Conservation (phyloP, 352 stramenopile species). For the Globisporangium yorkense region DNA sequence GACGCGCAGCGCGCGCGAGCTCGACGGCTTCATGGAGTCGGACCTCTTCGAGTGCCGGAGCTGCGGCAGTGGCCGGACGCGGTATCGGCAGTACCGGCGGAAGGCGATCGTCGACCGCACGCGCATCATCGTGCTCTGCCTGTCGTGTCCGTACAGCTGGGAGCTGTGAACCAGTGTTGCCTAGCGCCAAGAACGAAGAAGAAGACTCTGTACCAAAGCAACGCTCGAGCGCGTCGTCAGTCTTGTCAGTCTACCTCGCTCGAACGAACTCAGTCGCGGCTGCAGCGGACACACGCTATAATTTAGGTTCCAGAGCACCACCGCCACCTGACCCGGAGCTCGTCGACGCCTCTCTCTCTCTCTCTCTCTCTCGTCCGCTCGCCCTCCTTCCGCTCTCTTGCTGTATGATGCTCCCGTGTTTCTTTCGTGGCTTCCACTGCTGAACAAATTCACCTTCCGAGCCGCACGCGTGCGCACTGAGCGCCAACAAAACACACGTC, state of each 20-base stretch:
- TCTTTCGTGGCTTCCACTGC: too few species aligned
- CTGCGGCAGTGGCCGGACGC: slow-evolving; percentile 65
- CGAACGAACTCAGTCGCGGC: neutral
- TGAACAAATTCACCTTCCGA: too few species aligned
- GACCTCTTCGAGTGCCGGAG: slow-evolving; percentile 80
- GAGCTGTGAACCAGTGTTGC: slow-evolving; percentile 39
- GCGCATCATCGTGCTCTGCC: slow-evolving; percentile 78
- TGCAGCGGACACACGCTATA: slow-evolving; percentile 12
- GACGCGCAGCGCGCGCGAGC: slow-evolving; percentile 59
- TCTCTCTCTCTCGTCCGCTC: neutral
- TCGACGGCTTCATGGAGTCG: slow-evolving; percentile 67
- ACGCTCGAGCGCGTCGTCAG: neutral
- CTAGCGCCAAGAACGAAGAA: neutral
- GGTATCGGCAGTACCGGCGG: slow-evolving; percentile 76
- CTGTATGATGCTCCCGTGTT: too few species aligned
- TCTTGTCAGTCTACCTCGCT: neutral
- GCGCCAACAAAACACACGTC: too few species aligned
- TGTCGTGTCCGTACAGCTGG: slow-evolving; percentile 71
- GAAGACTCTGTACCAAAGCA: neutral
- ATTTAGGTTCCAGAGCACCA: slow-evolving; percentile 13
- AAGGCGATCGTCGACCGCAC: slow-evolving; percentile 82
- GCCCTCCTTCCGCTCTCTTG: too few species aligned
- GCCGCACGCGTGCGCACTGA: too few species aligned
- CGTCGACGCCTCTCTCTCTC: too few species aligned
- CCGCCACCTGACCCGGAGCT: neutral